Evolutionary conservation across 1,139 yeast species (phyloP).

Genomic region (Scheffersomyces parashehatae): DNA sequence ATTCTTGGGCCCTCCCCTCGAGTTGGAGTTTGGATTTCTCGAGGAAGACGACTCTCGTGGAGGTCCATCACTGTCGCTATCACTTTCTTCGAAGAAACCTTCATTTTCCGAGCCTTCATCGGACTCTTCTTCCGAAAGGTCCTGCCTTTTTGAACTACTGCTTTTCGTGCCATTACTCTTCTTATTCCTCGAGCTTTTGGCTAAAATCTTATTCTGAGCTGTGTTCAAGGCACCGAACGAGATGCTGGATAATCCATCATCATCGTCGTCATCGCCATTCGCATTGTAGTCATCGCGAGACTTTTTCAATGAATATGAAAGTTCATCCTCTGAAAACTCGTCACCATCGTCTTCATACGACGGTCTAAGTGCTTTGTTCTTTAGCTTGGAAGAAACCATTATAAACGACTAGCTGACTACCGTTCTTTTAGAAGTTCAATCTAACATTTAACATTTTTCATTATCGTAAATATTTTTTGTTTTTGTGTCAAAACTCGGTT

Average conservation of each 20-base stretch:
- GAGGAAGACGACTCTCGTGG: constrained; percentile 15
- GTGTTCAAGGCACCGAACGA: constrained; percentile 17
- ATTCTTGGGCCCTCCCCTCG: constrained; percentile 12
- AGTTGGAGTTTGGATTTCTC: constrained; percentile 4
- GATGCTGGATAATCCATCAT: constrained; percentile 33
- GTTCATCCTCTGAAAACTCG: constrained; percentile 20
- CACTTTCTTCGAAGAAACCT: constrained; percentile 5
- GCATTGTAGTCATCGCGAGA: constrained; percentile 1
- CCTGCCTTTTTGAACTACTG: constrained; percentile 10
- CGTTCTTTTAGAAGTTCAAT: too few species aligned
- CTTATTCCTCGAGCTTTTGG: constrained; percentile 21
- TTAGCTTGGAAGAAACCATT: too few species aligned
- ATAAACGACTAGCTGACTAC: too few species aligned
- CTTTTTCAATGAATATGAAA: constrained; percentile 9
- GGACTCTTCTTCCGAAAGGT: constrained; percentile 4
- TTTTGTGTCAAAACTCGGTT: too few species aligned
- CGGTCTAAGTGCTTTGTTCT: constrained; percentile 15
- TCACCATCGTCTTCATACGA: constrained; percentile 15
- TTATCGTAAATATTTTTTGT: too few species aligned
- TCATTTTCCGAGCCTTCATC: constrained; percentile 4
- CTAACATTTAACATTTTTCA: too few species aligned
- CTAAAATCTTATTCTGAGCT: constrained; percentile 46
- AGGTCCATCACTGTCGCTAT: constrained; percentile 21
- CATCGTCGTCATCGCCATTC: constrained; percentile 21
- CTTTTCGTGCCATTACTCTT: constrained; percentile 7